Percentiles rank a stretch among this genome's conserved stretches.
Conservation (phyloP, 345 rosid genomes). For the Euclidium syriacum region DNA sequence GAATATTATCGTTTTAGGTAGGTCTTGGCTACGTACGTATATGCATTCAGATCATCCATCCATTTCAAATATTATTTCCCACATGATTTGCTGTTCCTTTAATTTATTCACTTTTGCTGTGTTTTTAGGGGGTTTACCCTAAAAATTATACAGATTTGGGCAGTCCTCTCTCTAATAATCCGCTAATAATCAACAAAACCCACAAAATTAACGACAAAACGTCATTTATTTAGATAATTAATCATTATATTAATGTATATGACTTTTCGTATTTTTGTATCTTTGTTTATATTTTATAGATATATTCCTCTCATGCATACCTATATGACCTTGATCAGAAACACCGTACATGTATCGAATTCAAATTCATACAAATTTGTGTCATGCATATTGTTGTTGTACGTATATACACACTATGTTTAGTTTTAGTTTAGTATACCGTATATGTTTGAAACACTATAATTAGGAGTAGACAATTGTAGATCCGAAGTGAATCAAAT, state of each 20-base stretch:
- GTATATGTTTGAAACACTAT: constrained; percentile 2
- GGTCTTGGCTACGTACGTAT: constrained; percentile 6
- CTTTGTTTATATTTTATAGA: not conserved
- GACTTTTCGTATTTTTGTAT: constrained; percentile 2
- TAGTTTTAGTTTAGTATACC: not conserved
- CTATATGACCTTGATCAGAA: not conserved
- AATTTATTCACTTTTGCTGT: not conserved
- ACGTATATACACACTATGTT: not conserved
- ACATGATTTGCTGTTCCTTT: constrained; percentile 5
- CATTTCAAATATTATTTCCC: constrained; percentile 7
- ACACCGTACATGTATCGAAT: not conserved
- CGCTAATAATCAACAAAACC: constrained; percentile 2
- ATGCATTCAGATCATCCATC: constrained; percentile 15
- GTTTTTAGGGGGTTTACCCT: not conserved
- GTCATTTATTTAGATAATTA: not conserved
- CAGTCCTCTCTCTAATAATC: not conserved
- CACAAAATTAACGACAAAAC: not conserved
- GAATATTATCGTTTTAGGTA: constrained; percentile 1
- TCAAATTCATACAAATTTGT: constrained; percentile 3
- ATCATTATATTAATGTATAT: not conserved
- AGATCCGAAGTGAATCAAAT: no score
- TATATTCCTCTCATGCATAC: constrained; percentile 15
- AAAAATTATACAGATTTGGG: not conserved
- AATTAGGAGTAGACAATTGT: no score
- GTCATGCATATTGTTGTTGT: not conserved